Percentiles rank a stretch among this genome's conserved stretches.
These are phyloP conservation scores for Lichtheimia ramosa DNA, from an alignment of 371 early-diverging fungal genomes.

Conservation along the genomic window DNA sequence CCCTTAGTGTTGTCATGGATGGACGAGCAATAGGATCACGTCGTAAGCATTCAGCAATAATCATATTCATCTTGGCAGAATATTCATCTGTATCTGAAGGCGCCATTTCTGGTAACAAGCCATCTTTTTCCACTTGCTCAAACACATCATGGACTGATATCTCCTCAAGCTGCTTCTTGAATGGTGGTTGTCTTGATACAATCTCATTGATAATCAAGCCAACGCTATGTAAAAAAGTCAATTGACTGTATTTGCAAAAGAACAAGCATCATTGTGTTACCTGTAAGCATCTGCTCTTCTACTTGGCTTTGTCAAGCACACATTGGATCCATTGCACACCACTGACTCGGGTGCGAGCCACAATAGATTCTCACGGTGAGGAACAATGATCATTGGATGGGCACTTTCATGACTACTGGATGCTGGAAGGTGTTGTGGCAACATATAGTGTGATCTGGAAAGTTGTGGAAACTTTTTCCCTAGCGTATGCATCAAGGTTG, in stretches of 20 bases:
- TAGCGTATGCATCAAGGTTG: conserved; percentile 7
- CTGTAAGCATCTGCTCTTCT: conserved; percentile 44
- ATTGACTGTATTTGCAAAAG: too few species aligned
- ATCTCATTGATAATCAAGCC: conserved; percentile 55
- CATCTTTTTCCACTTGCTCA: conserved; percentile 23
- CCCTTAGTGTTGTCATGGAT: conserved; percentile 30
- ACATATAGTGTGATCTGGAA: too few species aligned
- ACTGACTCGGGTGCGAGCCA: conserved; percentile 55
- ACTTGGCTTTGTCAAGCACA: conserved; percentile 31
- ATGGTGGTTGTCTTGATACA: conserved; percentile 42
- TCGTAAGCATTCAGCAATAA: conserved; percentile 38
- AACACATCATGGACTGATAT: conserved; percentile 20
- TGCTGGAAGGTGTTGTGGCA: neutral
- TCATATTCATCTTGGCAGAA: conserved; percentile 36
- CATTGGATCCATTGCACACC: conserved; percentile 11
- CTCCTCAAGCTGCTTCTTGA: conserved; percentile 15
- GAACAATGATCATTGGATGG: conserved; percentile 2
- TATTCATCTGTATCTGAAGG: conserved; percentile 32
- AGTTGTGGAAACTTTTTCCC: conserved; percentile 7
- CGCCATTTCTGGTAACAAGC: conserved; percentile 26
- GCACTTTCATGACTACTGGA: neutral
- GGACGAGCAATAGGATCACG: conserved; percentile 32
- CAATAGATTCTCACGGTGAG: conserved; percentile 24
- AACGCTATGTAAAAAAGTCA: conserved; percentile 21
- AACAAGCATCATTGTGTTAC: conserved; percentile 12